Evolutionary conservation across 2,329 filamentous ascomycete genomes (phyloP).

Genomic region (Neofusicoccum sp.): DNA sequence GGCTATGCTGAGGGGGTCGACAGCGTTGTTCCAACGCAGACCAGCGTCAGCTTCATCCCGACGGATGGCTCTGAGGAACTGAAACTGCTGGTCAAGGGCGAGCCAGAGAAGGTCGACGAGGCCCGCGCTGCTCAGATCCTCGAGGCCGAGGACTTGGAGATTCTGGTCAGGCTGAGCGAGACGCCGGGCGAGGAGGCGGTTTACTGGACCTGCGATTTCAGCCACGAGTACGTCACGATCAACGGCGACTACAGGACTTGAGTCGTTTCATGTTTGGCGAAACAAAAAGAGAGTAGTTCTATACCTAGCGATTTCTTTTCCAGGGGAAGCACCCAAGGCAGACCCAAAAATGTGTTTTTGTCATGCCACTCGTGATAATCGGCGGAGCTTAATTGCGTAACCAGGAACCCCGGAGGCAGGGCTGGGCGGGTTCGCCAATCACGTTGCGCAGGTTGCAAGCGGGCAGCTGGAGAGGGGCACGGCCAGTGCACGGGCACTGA

Average conservation of each 20-base stretch:
- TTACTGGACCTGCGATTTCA: conserved; percentile 86
- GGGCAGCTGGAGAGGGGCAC: background rate
- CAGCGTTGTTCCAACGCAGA: conserved; percentile 66
- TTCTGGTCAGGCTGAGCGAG: conserved; percentile 70
- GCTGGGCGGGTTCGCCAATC: background rate
- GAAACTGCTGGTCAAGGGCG: conserved; percentile 73
- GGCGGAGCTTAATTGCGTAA: background rate
- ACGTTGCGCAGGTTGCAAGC: background rate
- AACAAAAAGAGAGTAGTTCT: background rate
- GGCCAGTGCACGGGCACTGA: background rate
- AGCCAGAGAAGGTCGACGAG: conserved; percentile 79
- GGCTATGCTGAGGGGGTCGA: conserved; percentile 71
- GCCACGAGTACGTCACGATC: conserved; percentile 75
- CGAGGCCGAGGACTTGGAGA: conserved; percentile 73
- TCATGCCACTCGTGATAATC: background rate
- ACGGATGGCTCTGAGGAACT: conserved; percentile 73
- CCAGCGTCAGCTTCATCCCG: conserved; percentile 76
- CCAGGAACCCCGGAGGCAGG: background rate
- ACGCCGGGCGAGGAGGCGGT: conserved; percentile 61
- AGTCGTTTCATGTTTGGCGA: background rate
- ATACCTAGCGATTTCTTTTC: background rate
- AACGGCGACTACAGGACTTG: conserved; percentile 66
- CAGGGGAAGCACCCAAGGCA: background rate
- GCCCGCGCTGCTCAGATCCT: conserved; percentile 73
- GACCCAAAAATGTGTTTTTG: background rate